Percentiles rank a stretch among this genome's conserved stretches.
Conservation (phyloP, 148 eudicot species). For the Rhododendron molle region DNA sequence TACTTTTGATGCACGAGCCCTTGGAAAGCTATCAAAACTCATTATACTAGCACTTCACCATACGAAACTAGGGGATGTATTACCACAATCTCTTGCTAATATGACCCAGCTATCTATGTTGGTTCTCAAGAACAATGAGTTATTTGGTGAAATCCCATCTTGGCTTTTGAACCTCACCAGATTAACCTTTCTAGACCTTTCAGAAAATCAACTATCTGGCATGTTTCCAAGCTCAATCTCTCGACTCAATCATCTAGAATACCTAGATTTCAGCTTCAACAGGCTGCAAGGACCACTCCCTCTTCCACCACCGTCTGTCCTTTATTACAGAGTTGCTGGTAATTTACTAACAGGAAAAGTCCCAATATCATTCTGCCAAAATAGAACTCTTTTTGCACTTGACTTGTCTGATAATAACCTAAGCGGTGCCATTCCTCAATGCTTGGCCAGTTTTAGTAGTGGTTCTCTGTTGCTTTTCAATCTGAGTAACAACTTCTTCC, state of each 20-base stretch:
- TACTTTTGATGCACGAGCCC: too few relatives aligned
- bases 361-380: neutral
- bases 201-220: too few relatives aligned
- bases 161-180: too few relatives aligned
- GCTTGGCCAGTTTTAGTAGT: neutral
- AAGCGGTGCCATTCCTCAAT: neutral
- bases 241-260: too few relatives aligned
- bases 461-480: neutral
- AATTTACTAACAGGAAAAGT: neutral
- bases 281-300: neutral
- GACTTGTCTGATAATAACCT: neutral
- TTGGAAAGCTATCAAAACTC: too few relatives aligned
- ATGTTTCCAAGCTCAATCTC: too few relatives aligned
- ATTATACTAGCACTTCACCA: fast-evolving
- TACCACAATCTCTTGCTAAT: too few relatives aligned
- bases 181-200: too few relatives aligned
- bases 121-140: too few relatives aligned
- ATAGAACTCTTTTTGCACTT: neutral
- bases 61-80: too few relatives aligned
- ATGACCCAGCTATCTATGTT: too few relatives aligned
- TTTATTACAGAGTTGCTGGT: neutral
- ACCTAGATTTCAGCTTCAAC: neutral
- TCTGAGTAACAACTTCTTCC: neutral
- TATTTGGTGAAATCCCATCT: too few relatives aligned
- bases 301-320: neutral